These are phyloP conservation scores for Pseudopyricularia javanii DNA, from an alignment of 2,329 filamentous ascomycete species.

Conservation along the genomic window DNA sequence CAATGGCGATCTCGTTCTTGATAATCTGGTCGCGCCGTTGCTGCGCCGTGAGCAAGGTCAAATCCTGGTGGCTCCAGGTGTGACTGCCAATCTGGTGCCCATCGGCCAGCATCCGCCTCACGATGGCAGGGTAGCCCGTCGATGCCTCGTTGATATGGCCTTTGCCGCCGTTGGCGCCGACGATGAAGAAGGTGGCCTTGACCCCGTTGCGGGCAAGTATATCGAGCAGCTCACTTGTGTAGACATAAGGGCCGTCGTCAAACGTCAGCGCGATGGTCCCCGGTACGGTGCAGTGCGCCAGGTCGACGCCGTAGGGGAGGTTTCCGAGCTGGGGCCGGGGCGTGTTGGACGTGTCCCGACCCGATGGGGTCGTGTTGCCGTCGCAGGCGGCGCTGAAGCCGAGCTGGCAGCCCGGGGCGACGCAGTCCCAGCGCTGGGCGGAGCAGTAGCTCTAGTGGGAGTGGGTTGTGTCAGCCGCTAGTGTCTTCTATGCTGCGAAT, in stretches of 20 bases:
- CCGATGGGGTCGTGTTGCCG: slow-evolving; percentile 15
- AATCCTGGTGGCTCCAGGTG: slow-evolving; percentile 25
- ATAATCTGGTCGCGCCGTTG: slow-evolving; percentile 20
- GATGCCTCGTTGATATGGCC: slow-evolving; percentile 19
- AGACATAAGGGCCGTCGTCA: slow-evolving; percentile 22
- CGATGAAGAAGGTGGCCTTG: slow-evolving; percentile 21
- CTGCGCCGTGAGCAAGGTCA: slow-evolving; percentile 14
- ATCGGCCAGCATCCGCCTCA: slow-evolving; percentile 22
- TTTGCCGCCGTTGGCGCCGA: slow-evolving; percentile 21
- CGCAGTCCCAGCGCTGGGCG: too few species aligned
- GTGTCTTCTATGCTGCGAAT: too few species aligned
- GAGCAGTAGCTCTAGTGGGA: too few species aligned
- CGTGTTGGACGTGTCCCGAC: slow-evolving; percentile 11
- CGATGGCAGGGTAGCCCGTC: slow-evolving; percentile 23
- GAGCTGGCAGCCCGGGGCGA: slow-evolving; percentile 15
- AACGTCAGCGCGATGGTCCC: slow-evolving; percentile 23
- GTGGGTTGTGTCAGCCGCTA: too few species aligned
- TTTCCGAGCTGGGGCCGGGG: slow-evolving; percentile 13
- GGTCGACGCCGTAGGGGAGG: slow-evolving; percentile 19
- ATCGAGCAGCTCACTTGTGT: slow-evolving; percentile 21
- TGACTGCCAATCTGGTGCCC: slow-evolving; percentile 29
- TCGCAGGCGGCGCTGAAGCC: slow-evolving; percentile 16
- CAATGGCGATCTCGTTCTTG: slow-evolving; percentile 24
- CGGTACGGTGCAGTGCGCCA: slow-evolving; percentile 7
- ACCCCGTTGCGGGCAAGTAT: slow-evolving; percentile 17